Evolutionary conservation across 176 grass and related monocot genomes (phyloP), one percentile per base, ranked within the genome.

Genomic region (Zizania latifolia): DNA sequence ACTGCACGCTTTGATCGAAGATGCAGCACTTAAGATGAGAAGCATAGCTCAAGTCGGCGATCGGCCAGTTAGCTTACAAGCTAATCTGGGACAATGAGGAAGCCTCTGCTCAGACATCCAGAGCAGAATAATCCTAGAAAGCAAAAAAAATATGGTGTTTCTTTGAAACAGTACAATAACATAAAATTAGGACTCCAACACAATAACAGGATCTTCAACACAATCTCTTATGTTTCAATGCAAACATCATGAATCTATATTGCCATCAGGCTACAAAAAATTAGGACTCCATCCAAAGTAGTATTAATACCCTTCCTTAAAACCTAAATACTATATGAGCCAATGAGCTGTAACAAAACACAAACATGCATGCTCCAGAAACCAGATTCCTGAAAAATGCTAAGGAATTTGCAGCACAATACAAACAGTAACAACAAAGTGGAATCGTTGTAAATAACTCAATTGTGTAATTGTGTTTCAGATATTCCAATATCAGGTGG

Each of bases 401-500:
- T 11, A 40, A 40, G 11, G 9, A 40, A 40, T 40, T 40, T 13
- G 12, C 8, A 2, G 11, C 2, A 39, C 37, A 39, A 36, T 36
- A 6, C 35, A 39, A 39, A 39, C 12, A 40, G n/a, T n/a, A n/a
- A 10, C 38, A 39, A 39, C 10, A 8, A 40, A 2, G 38, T 39
- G n/a, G n/a, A n/a, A 66, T 53, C 48, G 67, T 59, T 27, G 22
- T 72, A 78, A 36, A 78, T 71, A 78, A 24, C 14, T 67, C 59
- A 24, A 46, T 57, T 6, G n/a, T n/a, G n/a, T n/a, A n/a, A n/a
- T n/a, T n/a, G 32, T 33, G 40, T 72, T 58, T 24, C 27, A 38
- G 37, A 58, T 10, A 73, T 61, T 68, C 68, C 74, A 78, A 66
- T 58, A 40, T 13, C 32, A 66, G 40, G 6, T 46, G 54, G 10